These are phyloP conservation scores for Tremellales sp. DNA, from an alignment of 1,284 basidiomycete genomes.

Conservation along the genomic window DNA sequence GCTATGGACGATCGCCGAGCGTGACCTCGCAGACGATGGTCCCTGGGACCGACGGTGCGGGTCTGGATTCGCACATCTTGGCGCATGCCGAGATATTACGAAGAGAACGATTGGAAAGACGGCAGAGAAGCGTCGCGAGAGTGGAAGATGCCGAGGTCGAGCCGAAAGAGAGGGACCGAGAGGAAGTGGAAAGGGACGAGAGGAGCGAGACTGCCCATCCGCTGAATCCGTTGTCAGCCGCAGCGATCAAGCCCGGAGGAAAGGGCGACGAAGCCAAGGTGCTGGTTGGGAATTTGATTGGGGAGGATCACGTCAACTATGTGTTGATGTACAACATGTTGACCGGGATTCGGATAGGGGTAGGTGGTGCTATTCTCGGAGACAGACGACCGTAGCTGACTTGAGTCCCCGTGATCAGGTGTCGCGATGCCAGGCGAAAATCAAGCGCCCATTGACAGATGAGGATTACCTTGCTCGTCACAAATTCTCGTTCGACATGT, in stretches of 20 bases:
- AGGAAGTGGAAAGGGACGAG: constrained; percentile 38
- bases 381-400: constrained; percentile 3
- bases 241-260: not conserved
- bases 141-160: constrained; percentile 54
- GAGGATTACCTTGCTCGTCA: constrained; percentile 87
- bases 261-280: constrained; percentile 52
- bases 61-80: constrained; percentile 64
- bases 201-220: constrained; percentile 30
- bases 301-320: constrained; percentile 96
- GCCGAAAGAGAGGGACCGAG: constrained; percentile 17
- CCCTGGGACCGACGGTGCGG: constrained; percentile 40
- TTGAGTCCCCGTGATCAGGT: constrained; percentile 56
- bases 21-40: constrained; percentile 23
- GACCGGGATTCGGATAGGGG: constrained; percentile 93
- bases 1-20: constrained; percentile 10
- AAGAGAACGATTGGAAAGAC: constrained; percentile 65
- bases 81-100: constrained; percentile 77
- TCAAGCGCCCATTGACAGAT: constrained; percentile 73
- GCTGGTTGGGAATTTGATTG: constrained; percentile 90
- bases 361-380: constrained; percentile 49
- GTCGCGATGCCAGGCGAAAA: constrained; percentile 93
- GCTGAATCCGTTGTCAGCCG: not conserved
- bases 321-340: constrained; percentile 99
- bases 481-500: constrained; percentile 98
- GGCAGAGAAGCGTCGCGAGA: constrained; percentile 56